These are phyloP conservation scores for Rhynchospora tenuis DNA, from an alignment of 176 grass and related monocot genomes.

Conservation along the genomic window DNA sequence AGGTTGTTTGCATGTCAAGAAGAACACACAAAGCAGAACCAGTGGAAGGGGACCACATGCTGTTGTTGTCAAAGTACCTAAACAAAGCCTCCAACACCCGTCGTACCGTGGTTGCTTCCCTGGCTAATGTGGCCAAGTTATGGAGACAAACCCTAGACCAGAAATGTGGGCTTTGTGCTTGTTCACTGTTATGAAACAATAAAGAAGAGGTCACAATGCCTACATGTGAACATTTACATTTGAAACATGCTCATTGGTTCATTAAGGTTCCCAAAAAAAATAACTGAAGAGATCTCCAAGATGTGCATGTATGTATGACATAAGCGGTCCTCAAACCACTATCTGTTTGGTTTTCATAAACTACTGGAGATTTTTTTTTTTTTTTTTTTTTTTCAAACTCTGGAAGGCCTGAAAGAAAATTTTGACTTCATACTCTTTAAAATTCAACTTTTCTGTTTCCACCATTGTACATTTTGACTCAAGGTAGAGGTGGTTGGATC, in stretches of 20 bases:
- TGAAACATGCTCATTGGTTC: constrained; percentile 42
- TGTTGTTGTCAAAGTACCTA: constrained; percentile 87
- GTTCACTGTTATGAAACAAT: constrained; percentile 51
- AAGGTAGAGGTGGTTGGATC: not conserved
- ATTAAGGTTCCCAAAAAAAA: not conserved
- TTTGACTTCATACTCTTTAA: not conserved
- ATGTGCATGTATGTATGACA: not conserved
- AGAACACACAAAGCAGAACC: constrained; percentile 75
- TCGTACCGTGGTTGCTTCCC: constrained; percentile 75
- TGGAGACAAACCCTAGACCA: constrained; percentile 95
- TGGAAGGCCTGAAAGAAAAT: not conserved
- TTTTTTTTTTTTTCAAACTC: not conserved
- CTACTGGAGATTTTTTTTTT: not conserved
- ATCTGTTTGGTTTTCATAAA: not conserved
- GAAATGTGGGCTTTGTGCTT: constrained; percentile 69
- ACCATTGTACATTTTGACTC: not conserved
- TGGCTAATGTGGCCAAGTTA: constrained; percentile 96
- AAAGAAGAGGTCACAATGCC: not conserved
- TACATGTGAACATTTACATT: not conserved
- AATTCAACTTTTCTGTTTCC: not conserved
- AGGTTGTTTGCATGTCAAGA: constrained; percentile 84
- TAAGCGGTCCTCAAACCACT: not conserved
- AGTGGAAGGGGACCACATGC: constrained; percentile 67
- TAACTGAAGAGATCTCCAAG: not conserved
- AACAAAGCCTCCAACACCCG: constrained; percentile 92